A percentile compares a stretch with the other conserved stretches of the same genome.
phyloP scores from a whole-genome alignment of 2,329 filamentous ascomycete genomes.

The Ophiocordyceps camponoti-saundersi region DNA sequence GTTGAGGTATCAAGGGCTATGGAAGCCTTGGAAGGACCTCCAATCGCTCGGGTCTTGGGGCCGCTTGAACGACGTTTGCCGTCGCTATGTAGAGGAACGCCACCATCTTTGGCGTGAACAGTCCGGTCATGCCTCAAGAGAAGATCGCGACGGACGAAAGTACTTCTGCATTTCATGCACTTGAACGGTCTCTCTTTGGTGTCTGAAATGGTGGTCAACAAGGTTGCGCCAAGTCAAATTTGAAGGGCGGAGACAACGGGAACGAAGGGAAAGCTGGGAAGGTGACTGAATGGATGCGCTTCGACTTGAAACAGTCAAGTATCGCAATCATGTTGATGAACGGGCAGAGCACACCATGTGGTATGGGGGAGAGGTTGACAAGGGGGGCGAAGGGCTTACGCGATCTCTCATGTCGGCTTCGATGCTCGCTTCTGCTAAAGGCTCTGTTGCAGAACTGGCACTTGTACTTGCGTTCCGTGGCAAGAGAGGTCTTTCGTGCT shows the following conservation, averaged over 20 bases:
- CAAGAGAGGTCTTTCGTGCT: constrained; percentile 58
- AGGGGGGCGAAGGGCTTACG: constrained; percentile 50
- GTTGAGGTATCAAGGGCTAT: constrained; percentile 70
- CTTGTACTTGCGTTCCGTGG: constrained; percentile 97
- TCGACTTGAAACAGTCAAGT: not conserved
- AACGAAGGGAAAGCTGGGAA: too few species aligned
- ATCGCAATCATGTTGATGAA: not conserved
- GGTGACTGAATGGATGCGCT: not conserved
- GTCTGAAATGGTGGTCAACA: constrained; percentile 34
- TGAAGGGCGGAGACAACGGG: not conserved
- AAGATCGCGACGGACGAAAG: constrained; percentile 92
- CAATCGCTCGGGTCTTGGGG: constrained; percentile 47
- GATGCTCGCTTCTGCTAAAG: constrained; percentile 93
- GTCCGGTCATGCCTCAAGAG: constrained; percentile 94
- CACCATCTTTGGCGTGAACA: constrained; percentile 95
- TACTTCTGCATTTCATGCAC: constrained; percentile 94
- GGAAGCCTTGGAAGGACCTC: constrained; percentile 55
- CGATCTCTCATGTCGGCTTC: constrained; percentile 90
- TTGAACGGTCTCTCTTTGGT: constrained; percentile 99
- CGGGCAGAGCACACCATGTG: not conserved
- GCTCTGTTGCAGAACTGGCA: constrained; percentile 97
- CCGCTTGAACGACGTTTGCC: constrained; percentile 66
- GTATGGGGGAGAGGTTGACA: not conserved
- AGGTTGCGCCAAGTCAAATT: not conserved
- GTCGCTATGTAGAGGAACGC: constrained; percentile 83